Evolutionary conservation across 768 basidiomycete genomes (phyloP).

Genomic region (Phaeolepiota aurea): DNA sequence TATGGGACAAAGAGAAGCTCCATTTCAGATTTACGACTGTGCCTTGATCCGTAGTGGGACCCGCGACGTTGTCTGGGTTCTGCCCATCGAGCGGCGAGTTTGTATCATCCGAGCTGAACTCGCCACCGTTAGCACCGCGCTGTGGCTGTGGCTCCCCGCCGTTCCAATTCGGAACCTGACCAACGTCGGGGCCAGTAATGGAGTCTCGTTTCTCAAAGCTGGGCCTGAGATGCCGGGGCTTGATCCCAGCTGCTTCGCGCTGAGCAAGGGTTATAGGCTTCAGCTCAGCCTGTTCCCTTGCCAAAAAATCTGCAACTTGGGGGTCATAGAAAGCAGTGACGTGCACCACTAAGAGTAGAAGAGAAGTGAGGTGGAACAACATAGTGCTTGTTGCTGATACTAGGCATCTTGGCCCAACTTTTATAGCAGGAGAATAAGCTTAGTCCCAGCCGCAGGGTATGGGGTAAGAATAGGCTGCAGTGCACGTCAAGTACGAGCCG

Average conservation of each 20-base stretch:
- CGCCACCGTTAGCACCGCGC: slow-evolving; percentile 4
- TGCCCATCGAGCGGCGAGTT: slow-evolving; percentile 6
- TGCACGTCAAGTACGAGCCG: not conserved
- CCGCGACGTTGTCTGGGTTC: slow-evolving; percentile 7
- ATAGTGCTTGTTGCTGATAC: not conserved
- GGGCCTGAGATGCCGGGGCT: slow-evolving; percentile 6
- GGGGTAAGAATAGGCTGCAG: not conserved
- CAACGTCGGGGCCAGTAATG: slow-evolving; percentile 7
- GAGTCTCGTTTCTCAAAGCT: slow-evolving; percentile 3
- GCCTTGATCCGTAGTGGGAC: slow-evolving; percentile 7
- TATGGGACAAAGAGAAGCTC: slow-evolving; percentile 8
- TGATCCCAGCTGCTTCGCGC: slow-evolving; percentile 7
- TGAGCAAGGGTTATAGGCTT: slow-evolving; percentile 6
- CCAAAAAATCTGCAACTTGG: slow-evolving; percentile 2
- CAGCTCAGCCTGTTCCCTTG: not conserved
- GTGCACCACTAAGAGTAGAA: not conserved
- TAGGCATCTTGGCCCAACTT: not conserved
- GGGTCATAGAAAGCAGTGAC: not conserved
- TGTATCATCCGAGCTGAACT: slow-evolving; percentile 7
- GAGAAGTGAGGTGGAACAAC: not conserved
- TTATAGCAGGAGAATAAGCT: not conserved
- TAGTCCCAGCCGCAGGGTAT: not conserved
- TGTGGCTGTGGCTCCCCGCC: slow-evolving; percentile 6
- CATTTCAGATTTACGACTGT: slow-evolving; percentile 8
- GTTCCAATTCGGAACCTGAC: slow-evolving; percentile 5